Conservation (phyloP, 805 yeast genomes). For the Metschnikowia proteae region DNA sequence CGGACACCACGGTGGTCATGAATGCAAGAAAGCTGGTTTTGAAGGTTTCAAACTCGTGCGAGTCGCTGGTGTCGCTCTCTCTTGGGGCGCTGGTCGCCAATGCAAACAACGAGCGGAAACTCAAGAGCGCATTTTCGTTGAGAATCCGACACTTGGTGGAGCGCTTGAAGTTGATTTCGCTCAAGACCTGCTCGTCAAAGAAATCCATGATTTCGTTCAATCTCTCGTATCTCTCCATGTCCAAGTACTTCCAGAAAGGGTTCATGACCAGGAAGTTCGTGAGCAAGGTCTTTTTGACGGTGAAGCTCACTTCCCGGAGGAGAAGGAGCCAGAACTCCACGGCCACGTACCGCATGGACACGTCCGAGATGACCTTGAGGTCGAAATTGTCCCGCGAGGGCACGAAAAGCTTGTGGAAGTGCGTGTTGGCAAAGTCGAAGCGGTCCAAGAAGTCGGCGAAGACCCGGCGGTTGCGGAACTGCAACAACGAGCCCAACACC, state of each 20-base stretch:
- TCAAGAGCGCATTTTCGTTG: constrained; percentile 69
- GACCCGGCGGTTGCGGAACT: constrained; percentile 46
- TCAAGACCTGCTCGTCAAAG: constrained; percentile 48
- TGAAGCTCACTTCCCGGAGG: constrained; percentile 40
- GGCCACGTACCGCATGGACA: constrained; percentile 56
- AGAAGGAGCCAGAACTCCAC: constrained; percentile 59
- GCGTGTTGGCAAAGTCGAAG: constrained; percentile 65
- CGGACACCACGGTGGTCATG: constrained; percentile 47
- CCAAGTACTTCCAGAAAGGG: constrained; percentile 63
- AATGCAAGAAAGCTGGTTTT: constrained; percentile 39
- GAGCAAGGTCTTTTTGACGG: constrained; percentile 64
- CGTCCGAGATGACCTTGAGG: constrained; percentile 26
- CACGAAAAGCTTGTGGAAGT: constrained; percentile 53
- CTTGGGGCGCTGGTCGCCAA: constrained; percentile 5
- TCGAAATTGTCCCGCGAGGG: constrained; percentile 47
- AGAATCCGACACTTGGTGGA: constrained; percentile 70
- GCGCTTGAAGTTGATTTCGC: constrained; percentile 59
- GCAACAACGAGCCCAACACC: constrained; percentile 50
- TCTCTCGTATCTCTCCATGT: constrained; percentile 26
- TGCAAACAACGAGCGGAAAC: constrained; percentile 48
- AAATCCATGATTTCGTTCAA: constrained; percentile 37
- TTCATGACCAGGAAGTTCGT: constrained; percentile 53
- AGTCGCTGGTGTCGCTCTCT: constrained; percentile 17
- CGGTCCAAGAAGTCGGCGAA: constrained; percentile 56
- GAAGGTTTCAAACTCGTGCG: constrained; percentile 34